Conservation (phyloP, 1,284 basidiomycete genomes). For the Amylostereum areolatum region DNA sequence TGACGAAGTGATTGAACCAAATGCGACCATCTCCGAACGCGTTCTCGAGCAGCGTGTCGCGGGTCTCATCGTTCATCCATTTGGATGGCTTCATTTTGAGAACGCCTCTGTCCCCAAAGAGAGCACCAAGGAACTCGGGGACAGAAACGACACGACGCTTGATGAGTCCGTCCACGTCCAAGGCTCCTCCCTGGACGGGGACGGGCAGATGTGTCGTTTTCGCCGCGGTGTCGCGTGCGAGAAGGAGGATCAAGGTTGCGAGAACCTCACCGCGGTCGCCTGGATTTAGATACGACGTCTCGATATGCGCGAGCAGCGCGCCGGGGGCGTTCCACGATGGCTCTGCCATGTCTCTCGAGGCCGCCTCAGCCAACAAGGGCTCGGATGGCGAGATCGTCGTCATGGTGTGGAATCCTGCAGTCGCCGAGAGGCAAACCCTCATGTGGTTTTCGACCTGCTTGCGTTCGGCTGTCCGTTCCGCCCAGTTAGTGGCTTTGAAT, state of each 20-base stretch:
- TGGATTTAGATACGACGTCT: constrained; percentile 9
- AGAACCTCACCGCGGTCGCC: constrained; percentile 13
- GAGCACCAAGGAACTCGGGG: constrained; percentile 2
- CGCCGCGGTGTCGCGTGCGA: constrained; percentile 10
- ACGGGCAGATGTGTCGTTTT: not conserved
- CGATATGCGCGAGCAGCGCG: constrained; percentile 6
- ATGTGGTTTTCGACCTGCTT: constrained; percentile 24
- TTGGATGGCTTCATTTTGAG: not conserved
- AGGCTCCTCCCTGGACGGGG: not conserved
- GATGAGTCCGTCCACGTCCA: too few species aligned
- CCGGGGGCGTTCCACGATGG: constrained; percentile 3
- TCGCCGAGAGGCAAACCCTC: constrained; percentile 21
- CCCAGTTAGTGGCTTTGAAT: too few species aligned
- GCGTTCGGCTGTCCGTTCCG: constrained; percentile 15
- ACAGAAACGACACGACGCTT: constrained; percentile 6
- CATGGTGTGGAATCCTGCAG: constrained; percentile 15
- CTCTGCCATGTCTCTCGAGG: constrained; percentile 10
- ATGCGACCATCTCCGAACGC: constrained; percentile 15
- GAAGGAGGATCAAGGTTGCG: constrained; percentile 9
- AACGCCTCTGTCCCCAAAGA: not conserved
- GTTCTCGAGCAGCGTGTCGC: constrained; percentile 1
- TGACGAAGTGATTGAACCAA: constrained; percentile 27
- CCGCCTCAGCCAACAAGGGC: constrained; percentile 21
- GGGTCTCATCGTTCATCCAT: not conserved
- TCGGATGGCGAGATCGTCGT: constrained; percentile 20